Evolutionary conservation across 129 eudicot species (phyloP).

Genomic region (Pulicaria dysenterica): DNA sequence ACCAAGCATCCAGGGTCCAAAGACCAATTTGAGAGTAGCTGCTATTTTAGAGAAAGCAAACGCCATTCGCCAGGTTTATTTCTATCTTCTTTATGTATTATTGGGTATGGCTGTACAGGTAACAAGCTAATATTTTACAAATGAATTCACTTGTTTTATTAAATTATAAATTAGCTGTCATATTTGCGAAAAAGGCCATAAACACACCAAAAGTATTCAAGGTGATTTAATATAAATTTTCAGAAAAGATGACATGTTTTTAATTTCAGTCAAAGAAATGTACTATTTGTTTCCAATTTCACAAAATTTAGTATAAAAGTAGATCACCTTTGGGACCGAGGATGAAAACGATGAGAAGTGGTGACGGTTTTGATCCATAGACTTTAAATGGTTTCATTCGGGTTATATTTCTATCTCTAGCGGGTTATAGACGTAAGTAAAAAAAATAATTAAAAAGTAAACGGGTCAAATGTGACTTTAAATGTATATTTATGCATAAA

Average conservation of each 20-base stretch:
- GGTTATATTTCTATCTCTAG: too few species aligned
- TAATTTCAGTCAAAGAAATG: background rate
- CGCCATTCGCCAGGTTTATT: constrained; percentile 80
- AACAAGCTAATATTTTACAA: too few species aligned
- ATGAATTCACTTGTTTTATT: too few species aligned
- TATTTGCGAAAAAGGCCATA: constrained; percentile 10
- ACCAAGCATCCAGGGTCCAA: constrained; percentile 74
- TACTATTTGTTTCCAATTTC: background rate
- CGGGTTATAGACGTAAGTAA: background rate
- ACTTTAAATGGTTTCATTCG: too few species aligned
- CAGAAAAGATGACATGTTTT: too few species aligned
- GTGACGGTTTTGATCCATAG: too few species aligned
- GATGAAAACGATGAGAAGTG: too few species aligned
- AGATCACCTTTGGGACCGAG: constrained; percentile 3
- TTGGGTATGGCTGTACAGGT: too few species aligned
- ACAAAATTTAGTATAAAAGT: constrained; percentile 16
- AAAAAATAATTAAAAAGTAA: background rate
- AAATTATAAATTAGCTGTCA: background rate
- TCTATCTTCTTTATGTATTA: background rate
- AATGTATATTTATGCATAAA: background rate
- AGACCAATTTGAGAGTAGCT: constrained; percentile 74
- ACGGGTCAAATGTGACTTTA: background rate
- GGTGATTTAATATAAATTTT: background rate
- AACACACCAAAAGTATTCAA: constrained; percentile 4
- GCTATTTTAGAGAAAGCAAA: constrained; percentile 89